phyloP scores from a whole-genome alignment of 805 yeast species.

The Blastobotrys robertii region DNA sequence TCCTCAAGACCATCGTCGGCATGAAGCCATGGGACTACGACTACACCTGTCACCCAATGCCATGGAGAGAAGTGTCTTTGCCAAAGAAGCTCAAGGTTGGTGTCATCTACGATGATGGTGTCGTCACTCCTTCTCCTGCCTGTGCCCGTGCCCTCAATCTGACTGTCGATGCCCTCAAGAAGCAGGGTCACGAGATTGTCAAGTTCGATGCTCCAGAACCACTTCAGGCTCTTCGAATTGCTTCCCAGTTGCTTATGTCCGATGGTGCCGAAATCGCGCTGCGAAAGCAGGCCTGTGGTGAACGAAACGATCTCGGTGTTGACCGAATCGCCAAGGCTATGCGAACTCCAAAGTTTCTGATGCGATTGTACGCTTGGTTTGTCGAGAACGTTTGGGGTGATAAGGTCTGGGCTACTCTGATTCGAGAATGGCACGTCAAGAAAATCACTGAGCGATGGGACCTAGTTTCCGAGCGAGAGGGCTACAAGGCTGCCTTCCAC shows the following conservation, averaged over 20 bases:
- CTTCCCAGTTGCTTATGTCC: constrained; percentile 30
- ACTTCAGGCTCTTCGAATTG: constrained; percentile 50
- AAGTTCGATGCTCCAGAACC: constrained; percentile 41
- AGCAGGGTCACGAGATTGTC: constrained; percentile 39
- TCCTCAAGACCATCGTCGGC: constrained; percentile 37
- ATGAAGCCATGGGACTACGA: constrained; percentile 50
- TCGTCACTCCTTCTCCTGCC: constrained; percentile 42
- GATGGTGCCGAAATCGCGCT: constrained; percentile 27
- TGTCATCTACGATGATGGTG: constrained; percentile 38
- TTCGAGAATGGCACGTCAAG: constrained; percentile 29
- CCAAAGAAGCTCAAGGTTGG: constrained; percentile 38
- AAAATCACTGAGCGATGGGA: constrained; percentile 30
- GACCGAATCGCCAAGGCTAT: constrained; percentile 24
- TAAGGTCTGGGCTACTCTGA: constrained; percentile 29
- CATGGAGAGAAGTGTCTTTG: constrained; percentile 37
- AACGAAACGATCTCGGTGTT: constrained; percentile 30
- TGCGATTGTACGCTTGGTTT: constrained; percentile 28
- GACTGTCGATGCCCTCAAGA: constrained; percentile 31
- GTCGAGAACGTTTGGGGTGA: constrained; percentile 27
- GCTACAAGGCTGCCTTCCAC: constrained; percentile 26
- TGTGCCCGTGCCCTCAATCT: constrained; percentile 32
- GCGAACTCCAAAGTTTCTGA: constrained; percentile 28
- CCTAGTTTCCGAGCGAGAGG: constrained; percentile 28
- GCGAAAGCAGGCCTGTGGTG: constrained; percentile 23
- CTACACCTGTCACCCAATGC: constrained; percentile 37